phyloP scores from a whole-genome alignment of 2,329 filamentous ascomycete species.

The Penicillium sp. region DNA sequence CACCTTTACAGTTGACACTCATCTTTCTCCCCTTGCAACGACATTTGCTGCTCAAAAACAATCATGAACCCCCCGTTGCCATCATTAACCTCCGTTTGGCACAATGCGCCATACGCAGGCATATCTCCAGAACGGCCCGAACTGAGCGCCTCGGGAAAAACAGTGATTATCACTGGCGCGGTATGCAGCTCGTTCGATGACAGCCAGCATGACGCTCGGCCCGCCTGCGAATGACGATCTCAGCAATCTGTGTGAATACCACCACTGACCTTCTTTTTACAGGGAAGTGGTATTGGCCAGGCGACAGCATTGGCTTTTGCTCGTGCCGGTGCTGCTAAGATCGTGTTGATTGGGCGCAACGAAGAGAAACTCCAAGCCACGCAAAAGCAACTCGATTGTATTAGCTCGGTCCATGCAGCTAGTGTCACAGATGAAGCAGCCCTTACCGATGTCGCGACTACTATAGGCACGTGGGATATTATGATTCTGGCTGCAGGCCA shows the following conservation, averaged over 20 bases:
- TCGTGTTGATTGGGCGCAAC: constrained; percentile 8
- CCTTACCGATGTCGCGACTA: not conserved
- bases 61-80: constrained; percentile 51
- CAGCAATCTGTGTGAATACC: not conserved
- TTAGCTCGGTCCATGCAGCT: not conserved
- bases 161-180: constrained; percentile 27
- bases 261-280: not conserved
- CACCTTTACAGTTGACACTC: no score
- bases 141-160: constrained; percentile 22
- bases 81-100: constrained; percentile 35
- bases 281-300: constrained; percentile 12
- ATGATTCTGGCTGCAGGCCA: not conserved
- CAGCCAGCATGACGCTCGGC: not conserved
- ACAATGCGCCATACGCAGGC: constrained; percentile 30
- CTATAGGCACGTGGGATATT: not conserved
- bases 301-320: constrained; percentile 11
- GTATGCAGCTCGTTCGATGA: not conserved
- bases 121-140: constrained; percentile 31
- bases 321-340: constrained; percentile 3
- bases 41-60: no score
- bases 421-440: constrained; percentile 7
- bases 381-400: not conserved
- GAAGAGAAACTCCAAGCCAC: constrained; percentile 3
- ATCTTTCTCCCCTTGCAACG: no score
- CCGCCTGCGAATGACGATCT: not conserved